phyloP scores from a whole-genome alignment of 345 rosid species.

The Syzygium jambos region DNA sequence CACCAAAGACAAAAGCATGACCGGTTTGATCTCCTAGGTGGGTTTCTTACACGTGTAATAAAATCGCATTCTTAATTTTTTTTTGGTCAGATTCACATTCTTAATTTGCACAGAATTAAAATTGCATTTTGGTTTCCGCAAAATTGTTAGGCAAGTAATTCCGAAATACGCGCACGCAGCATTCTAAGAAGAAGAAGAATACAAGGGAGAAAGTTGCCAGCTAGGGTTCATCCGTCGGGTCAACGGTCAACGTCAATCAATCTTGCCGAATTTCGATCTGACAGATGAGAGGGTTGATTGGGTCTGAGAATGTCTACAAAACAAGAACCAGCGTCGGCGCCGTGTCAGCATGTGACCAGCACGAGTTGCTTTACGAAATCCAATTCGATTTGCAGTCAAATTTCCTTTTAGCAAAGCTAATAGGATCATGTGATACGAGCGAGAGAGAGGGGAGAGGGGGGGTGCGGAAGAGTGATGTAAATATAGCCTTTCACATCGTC shows the following conservation, averaged over 20 bases:
- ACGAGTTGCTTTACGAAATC: not conserved
- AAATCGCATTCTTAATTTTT: not conserved
- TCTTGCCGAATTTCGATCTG: not conserved
- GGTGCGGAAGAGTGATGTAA: not conserved
- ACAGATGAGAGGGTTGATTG: not conserved
- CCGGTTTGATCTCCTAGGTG: not conserved
- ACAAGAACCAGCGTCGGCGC: not conserved
- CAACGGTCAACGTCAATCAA: not conserved
- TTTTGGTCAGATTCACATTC: not conserved
- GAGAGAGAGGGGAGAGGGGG: not conserved
- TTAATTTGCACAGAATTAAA: not conserved
- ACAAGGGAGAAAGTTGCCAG: not conserved
- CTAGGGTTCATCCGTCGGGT: not conserved
- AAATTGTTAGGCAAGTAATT: not conserved
- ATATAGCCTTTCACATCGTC: not conserved
- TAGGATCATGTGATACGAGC: not conserved
- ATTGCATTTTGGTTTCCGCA: not conserved
- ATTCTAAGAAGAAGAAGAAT: not conserved
- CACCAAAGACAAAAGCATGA: not conserved
- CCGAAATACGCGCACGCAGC: not conserved
- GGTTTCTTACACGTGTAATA: not conserved
- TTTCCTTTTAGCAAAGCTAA: not conserved
- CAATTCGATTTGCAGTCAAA: not conserved
- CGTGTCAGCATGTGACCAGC: not conserved
- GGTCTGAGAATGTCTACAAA: not conserved